Evolutionary conservation across 106 monocot genomes (phyloP), one percentile per base, ranked within the genome.

Genomic region (Dendrobium chrysotoxum): DNA sequence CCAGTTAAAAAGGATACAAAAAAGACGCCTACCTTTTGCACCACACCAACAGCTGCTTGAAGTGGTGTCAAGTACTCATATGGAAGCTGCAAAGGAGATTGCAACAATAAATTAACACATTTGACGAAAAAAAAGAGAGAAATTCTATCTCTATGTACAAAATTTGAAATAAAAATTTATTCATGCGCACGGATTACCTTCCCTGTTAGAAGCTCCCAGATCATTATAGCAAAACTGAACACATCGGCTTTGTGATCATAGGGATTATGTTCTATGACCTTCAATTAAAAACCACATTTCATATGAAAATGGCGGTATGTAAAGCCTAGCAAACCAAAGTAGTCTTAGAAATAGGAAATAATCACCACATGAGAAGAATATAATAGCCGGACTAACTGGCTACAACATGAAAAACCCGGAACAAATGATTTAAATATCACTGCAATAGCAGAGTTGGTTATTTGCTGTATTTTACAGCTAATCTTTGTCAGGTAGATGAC

Each of bases 171-270:
- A 38, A 80, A 78, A 42, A 72, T 55, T 17, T 12, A 44, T 53
- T 20, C 18, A 4, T 61, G 21, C n/a, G 42, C 45, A n/a, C 20
- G 11, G 17, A 61, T 76, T 86, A 96, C 96, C 90, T 94, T 96
- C 81, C 88, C 92, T 2, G 94, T 90, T 75, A 96, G 83, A 54
- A 96, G 83, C 76, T 96, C 96, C 96, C 96, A 96, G 4, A 96
- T 81, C 70, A 96, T 82, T 64, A 96, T 80, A 77, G 79, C 88
- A 71, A 96, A 96, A 83, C 96, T 96, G 72, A 96, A 96, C 61
- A 96, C 92, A 88, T 96, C 96, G 83, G 93, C 96, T 79, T 96
- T 96, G 82, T 96, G 96, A 89, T 94, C 93, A 84, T 96, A 96
- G 57, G 88, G 87, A 82, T 92, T 94, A 79, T 96, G 96, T 79